Base-by-base conservation (phyloP, 352 stramenopile genomes). In the Globisporangium alternatum region DNA sequence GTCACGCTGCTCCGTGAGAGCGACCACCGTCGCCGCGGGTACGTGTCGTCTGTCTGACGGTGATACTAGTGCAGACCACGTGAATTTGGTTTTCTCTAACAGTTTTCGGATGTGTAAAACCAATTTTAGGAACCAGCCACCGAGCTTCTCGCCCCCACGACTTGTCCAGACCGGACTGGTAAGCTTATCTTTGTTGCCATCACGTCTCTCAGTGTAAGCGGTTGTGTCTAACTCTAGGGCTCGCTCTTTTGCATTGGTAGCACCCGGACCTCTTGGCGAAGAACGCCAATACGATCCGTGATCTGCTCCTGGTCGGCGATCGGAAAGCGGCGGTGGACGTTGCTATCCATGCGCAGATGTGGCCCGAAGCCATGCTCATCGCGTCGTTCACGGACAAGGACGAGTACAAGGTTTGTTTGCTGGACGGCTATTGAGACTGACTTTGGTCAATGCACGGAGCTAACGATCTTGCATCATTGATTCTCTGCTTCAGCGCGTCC, bases 341-440 rank as follows among this genome's bases (percentile, higher is more conserved):
- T n/a, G 84, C 88, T n/a, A 90, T 92, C 39, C 68, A 77, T 31
- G 78, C 83, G 12, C 80, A 95, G 41, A 90, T 96, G 81, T 96
- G 88, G 88, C 81, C 88, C 0, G 84, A 96, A 69, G 88, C 88
- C 2, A 93, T 96, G 76, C 71, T 96, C 2, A 90, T 96, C 48
- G 86, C 81, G 31, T 93, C 84, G 7, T 93, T 92, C 66, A 92
- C 85, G 0, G 85, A 90, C 65, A 91, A 91, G 30, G 86, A 93
- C 45, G 81, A 92, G 63, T 96, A 95, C 74, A 92, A 84, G 70
- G 80, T 68, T 53, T 9, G 54, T 45, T 10, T 43, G 41, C 19
- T 19, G n/a, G 17, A 48, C 19, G 43, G 5, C 43, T 48, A 48
- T 12, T 6, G 17, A 10, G 43, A 48, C 5, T 48, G 43, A 48